Evolutionary conservation across 2,329 filamentous ascomycete genomes (phyloP).

Genomic region (Fusarium albosuccineum): DNA sequence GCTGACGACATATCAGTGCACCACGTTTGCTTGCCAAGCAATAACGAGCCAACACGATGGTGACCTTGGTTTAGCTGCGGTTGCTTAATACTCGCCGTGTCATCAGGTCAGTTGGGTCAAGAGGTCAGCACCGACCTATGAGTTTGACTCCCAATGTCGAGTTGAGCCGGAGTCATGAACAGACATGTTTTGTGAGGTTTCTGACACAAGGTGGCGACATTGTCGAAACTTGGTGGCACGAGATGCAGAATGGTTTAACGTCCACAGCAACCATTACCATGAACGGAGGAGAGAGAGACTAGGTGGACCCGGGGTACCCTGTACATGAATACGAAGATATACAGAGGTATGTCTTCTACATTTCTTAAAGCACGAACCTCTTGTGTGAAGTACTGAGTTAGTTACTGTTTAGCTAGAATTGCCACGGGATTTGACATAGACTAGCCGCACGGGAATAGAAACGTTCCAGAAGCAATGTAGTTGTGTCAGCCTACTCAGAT

Average conservation of each 20-base stretch:
- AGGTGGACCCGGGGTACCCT: background rate
- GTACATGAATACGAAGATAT: background rate
- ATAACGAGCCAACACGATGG: background rate
- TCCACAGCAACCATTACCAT: background rate
- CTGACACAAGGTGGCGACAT: background rate
- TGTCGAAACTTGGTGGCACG: background rate
- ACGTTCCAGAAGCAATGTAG: too few relatives aligned
- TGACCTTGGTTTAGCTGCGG: background rate
- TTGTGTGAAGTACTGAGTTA: too few relatives aligned
- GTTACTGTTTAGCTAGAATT: background rate
- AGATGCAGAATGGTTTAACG: constrained; percentile 4
- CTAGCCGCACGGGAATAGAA: too few relatives aligned
- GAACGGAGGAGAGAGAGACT: background rate
- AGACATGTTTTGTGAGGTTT: background rate
- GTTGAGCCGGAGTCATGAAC: background rate
- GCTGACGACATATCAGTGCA: constrained; percentile 9
- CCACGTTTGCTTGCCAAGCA: background rate
- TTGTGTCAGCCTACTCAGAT: too few relatives aligned
- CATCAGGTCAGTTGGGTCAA: background rate
- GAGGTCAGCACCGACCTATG: background rate
- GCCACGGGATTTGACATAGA: background rate
- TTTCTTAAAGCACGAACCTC: background rate
- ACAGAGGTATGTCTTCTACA: constrained; percentile 6
- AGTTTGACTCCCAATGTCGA: background rate
- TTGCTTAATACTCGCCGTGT: too few relatives aligned